A percentile compares a stretch with the other conserved stretches of the same genome.
Evolutionary conservation across 176 grass and related monocot species (phyloP).

Genomic region (Typha latifolia): DNA sequence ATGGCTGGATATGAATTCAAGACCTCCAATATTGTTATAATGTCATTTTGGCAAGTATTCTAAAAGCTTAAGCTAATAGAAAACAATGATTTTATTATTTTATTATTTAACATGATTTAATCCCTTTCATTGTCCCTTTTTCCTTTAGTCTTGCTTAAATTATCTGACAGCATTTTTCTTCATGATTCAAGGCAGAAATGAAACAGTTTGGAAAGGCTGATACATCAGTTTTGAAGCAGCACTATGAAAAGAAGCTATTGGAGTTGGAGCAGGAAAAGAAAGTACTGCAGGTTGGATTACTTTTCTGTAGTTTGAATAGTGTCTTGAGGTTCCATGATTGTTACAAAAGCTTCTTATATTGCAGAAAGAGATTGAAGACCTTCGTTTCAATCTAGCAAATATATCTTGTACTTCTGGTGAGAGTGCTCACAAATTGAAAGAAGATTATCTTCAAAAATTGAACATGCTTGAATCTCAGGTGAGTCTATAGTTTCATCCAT

Average conservation of each 20-base stretch:
- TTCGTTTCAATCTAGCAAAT: slow-evolving; percentile 53
- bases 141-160: neutral
- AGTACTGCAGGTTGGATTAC: slow-evolving; percentile 43
- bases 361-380: slow-evolving; percentile 94
- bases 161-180: neutral
- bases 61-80: too few species aligned
- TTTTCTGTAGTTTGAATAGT: slow-evolving; percentile 9
- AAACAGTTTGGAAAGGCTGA: slow-evolving; percentile 77
- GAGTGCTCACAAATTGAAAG: slow-evolving; percentile 61
- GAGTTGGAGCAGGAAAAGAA: slow-evolving; percentile 93
- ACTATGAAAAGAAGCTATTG: slow-evolving; percentile 78
- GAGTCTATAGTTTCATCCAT: neutral
- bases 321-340: neutral
- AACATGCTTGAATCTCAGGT: slow-evolving; percentile 89
- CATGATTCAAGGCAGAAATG: slow-evolving; percentile 67
- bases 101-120: too few species aligned
- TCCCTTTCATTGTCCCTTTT: neutral
- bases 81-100: too few species aligned
- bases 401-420: slow-evolving; percentile 59
- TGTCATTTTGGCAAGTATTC: too few species aligned
- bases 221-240: slow-evolving; percentile 72
- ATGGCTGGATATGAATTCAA: too few species aligned
- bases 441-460: slow-evolving; percentile 80
- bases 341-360: slow-evolving; percentile 17
- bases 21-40: too few species aligned